Evolutionary conservation across 2,329 filamentous ascomycete species (phyloP).

Genomic region (Aspergillus pseudoglaucus): DNA sequence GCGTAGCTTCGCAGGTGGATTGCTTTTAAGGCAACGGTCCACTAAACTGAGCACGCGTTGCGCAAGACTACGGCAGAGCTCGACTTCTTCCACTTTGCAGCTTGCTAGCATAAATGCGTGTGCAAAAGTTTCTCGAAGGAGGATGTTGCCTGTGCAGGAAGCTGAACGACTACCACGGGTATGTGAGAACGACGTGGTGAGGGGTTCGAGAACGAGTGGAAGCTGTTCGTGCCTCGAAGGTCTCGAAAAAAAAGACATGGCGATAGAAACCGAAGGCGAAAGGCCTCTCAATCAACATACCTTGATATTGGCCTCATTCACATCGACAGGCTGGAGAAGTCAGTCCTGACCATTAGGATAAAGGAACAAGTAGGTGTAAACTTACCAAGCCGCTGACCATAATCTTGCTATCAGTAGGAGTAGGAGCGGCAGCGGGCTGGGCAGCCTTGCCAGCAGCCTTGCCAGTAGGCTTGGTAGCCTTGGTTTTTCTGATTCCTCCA

Average conservation of each 20-base stretch:
- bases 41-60: slow-evolving; percentile 23
- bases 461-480: slow-evolving; percentile 50
- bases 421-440: slow-evolving; percentile 57
- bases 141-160: slow-evolving; percentile 27
- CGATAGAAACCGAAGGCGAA: slow-evolving; percentile 65
- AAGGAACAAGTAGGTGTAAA: slow-evolving; percentile 9
- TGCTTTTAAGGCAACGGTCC: slow-evolving; percentile 49
- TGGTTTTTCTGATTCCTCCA: slow-evolving; percentile 82
- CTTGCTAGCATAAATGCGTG: slow-evolving; percentile 20
- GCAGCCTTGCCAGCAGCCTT: slow-evolving; percentile 41
- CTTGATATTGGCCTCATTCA: slow-evolving; percentile 97
- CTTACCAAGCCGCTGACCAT: slow-evolving; percentile 97
- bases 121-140: slow-evolving; percentile 29
- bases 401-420: slow-evolving; percentile 80
- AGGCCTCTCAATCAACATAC: slow-evolving; percentile 94
- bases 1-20: slow-evolving; percentile 17
- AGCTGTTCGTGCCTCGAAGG: slow-evolving; percentile 33
- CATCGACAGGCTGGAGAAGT: slow-evolving; percentile 76
- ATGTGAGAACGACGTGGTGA: slow-evolving; percentile 17
- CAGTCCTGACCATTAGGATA: slow-evolving; percentile 17
- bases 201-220: slow-evolving; percentile 24
- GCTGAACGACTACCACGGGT: slow-evolving; percentile 19
- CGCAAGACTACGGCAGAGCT: slow-evolving; percentile 51
- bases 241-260: slow-evolving; percentile 45
- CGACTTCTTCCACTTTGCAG: slow-evolving; percentile 45